These are phyloP conservation scores for Cyclanthera cordifolia DNA, from an alignment of 306 rosid species.

Conservation along the genomic window DNA sequence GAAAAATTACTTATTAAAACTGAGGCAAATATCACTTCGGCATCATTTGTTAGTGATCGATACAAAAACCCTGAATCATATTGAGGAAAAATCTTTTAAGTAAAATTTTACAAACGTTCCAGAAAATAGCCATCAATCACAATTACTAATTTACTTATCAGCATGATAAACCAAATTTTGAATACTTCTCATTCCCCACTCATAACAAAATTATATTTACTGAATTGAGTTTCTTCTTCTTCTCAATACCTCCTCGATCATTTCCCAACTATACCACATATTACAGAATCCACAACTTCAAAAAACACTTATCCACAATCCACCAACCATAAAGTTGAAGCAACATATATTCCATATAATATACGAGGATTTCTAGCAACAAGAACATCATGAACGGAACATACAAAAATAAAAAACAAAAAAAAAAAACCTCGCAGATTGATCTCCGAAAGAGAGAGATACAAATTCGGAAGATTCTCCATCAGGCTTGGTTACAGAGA, in stretches of 20 bases:
- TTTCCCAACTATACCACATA: neutral
- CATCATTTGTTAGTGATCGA: no score
- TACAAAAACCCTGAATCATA: no score
- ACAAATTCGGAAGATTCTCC: slow-evolving; percentile 35
- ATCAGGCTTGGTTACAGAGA: slow-evolving; percentile 41
- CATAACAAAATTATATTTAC: neutral
- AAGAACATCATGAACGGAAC: no score
- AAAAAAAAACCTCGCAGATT: slow-evolving; percentile 29
- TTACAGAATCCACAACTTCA: neutral
- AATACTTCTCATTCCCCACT: no score
- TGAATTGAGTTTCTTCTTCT: neutral
- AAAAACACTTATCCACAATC: neutral
- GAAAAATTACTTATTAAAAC: no score
- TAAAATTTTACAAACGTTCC: no score
- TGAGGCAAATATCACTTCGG: no score
- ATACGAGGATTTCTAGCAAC: neutral
- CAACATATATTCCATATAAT: neutral
- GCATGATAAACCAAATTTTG: no score
- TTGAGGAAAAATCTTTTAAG: no score
- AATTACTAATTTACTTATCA: no score
- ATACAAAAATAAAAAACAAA: no score
- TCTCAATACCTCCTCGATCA: neutral
- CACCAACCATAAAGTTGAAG: neutral
- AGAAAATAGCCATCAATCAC: no score
- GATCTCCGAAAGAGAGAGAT: slow-evolving; percentile 42